Evolutionary conservation across 352 stramenopile species (phyloP).

Genomic region (Phytophthora sojae): DNA sequence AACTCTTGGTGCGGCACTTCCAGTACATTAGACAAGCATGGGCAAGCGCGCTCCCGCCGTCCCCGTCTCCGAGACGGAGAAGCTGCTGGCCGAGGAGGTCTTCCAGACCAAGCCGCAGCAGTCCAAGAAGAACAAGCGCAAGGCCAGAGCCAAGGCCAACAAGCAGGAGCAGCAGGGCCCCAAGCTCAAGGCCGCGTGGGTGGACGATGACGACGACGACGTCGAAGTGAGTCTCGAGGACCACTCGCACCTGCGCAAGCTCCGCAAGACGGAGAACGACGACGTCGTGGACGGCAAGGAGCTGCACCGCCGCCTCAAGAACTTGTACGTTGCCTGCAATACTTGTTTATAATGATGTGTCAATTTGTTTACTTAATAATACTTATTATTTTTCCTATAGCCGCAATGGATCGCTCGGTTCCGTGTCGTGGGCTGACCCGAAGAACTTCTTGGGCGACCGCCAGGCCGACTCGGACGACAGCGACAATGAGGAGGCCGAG

Average conservation of each 20-base stretch:
- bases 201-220: conserved; percentile 88
- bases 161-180: conserved; percentile 20
- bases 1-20: conserved; percentile 7
- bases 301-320: conserved; percentile 83
- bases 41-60: conserved; percentile 38
- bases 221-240: conserved; percentile 79
- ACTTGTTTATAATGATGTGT: background rate
- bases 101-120: conserved; percentile 48
- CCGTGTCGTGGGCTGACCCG: conserved; percentile 76
- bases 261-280: conserved; percentile 83
- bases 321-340: conserved; percentile 57
- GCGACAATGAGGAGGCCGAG: conserved; percentile 68
- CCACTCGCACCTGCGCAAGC: conserved; percentile 79
- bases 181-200: conserved; percentile 73
- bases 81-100: conserved; percentile 60
- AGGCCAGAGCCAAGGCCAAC: conserved; percentile 32
- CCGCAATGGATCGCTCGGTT: conserved; percentile 64
- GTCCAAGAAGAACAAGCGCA: conserved; percentile 33
- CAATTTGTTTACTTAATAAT: background rate
- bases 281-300: conserved; percentile 72
- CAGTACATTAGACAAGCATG: conserved; percentile 35
- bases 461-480: conserved; percentile 42
- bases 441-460: conserved; percentile 68
- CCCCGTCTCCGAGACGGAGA: conserved; percentile 50
- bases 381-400: conserved; percentile 26